Conservation (phyloP, 306 rosid genomes). For the Quercus berberidifolia region DNA sequence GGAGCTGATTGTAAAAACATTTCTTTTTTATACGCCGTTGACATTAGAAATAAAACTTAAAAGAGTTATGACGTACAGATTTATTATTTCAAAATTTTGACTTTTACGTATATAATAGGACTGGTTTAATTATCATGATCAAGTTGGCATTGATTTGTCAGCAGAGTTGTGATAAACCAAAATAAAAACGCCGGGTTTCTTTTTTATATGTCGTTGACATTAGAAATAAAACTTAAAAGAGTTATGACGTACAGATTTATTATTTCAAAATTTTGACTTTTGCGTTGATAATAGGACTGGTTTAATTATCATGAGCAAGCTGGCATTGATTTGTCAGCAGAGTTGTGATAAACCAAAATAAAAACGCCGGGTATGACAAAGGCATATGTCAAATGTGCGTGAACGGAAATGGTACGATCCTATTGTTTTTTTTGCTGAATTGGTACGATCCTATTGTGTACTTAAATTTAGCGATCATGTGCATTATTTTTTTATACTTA, state of each 20-base stretch:
- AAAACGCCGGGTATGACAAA: neutral
- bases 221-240: neutral
- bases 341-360: neutral
- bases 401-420: neutral
- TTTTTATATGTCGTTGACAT: neutral
- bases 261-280: neutral
- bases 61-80: too few relatives aligned
- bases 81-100: neutral
- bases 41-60: neutral
- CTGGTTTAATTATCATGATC: neutral
- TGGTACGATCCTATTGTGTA: too few relatives aligned
- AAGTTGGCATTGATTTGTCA: neutral
- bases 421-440: neutral
- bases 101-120: neutral
- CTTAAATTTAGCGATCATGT: too few relatives aligned
- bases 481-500: too few relatives aligned
- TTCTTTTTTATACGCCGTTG: neutral
- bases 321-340: neutral
- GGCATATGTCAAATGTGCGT: neutral
- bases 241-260: too few relatives aligned
- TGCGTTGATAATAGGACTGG: neutral
- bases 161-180: neutral
- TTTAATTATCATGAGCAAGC: neutral
- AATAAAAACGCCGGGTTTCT: neutral
- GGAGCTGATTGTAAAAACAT: neutral